Conservation (phyloP, 257 asterid species). For the Marsdenia floribunda region DNA sequence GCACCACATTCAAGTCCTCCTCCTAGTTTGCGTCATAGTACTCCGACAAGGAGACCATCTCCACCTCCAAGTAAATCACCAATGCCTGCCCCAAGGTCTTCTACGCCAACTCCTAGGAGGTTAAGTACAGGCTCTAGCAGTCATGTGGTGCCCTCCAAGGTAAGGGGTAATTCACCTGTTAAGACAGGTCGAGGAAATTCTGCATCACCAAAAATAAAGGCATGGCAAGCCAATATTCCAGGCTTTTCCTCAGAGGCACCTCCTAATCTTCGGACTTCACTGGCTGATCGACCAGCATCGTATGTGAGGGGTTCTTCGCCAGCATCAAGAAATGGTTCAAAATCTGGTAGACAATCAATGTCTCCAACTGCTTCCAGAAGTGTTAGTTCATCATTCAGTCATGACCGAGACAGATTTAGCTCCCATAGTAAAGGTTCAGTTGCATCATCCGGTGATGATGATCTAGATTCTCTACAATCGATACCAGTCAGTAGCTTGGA, state of each 20-base stretch:
- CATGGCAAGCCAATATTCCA: constrained; percentile 82
- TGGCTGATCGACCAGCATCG: constrained; percentile 90
- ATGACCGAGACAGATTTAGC: constrained; percentile 65
- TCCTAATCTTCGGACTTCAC: constrained; percentile 92
- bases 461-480: constrained; percentile 65
- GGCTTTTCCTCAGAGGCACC: constrained; percentile 90
- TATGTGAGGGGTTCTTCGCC: constrained; percentile 97
- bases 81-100: constrained; percentile 49
- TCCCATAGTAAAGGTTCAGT: constrained; percentile 72
- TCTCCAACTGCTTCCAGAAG: constrained; percentile 91
- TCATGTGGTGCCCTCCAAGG: constrained; percentile 42
- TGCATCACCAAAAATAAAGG: constrained; percentile 72
- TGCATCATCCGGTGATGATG: constrained; percentile 94
- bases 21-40: constrained; percentile 41
- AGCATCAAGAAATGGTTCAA: constrained; percentile 72
- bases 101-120: constrained; percentile 71
- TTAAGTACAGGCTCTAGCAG: constrained; percentile 66
- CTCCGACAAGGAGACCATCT: constrained; percentile 67
- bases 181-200: constrained; percentile 75
- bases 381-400: constrained; percentile 67
- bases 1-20: constrained; percentile 74
- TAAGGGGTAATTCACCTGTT: constrained; percentile 73
- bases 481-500: constrained; percentile 50
- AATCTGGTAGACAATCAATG: constrained; percentile 83
- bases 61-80: constrained; percentile 69